phyloP scores from a whole-genome alignment of 129 eudicot genomes.

The Tanacetum coccineum region DNA sequence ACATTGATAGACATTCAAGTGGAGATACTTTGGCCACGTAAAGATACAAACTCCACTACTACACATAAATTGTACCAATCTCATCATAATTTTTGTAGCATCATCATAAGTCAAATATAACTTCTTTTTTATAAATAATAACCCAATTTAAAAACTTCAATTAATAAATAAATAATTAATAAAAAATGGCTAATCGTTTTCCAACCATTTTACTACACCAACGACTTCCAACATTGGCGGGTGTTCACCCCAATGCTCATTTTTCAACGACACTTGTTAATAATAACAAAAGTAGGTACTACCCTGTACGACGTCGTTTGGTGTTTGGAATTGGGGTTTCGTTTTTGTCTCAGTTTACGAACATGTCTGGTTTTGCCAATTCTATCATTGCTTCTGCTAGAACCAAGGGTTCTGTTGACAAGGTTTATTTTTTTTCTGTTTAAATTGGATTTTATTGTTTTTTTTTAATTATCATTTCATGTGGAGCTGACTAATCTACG shows the following conservation, averaged over 20 bases:
- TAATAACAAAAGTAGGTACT: slow-evolving; percentile 2
- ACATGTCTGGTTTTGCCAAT: slow-evolving; percentile 52
- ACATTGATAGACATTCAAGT: slow-evolving; percentile 3
- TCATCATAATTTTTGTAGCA: too few species aligned
- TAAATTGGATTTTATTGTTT: too few species aligned
- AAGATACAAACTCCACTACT: slow-evolving; percentile 19
- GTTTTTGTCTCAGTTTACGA: slow-evolving; percentile 53
- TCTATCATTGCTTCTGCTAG: slow-evolving; percentile 83
- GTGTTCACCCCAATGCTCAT: slow-evolving; percentile 36
- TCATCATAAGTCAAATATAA: too few species aligned
- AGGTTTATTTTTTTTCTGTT: slow-evolving; percentile 53
- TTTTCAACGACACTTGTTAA: slow-evolving; percentile 21
- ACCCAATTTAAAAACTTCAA: too few species aligned
- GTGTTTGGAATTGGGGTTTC: slow-evolving; percentile 74
- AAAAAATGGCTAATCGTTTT: slow-evolving; percentile 62
- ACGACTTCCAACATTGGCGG: slow-evolving; percentile 39
- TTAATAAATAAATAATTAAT: too few species aligned
- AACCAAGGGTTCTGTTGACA: slow-evolving; percentile 55
- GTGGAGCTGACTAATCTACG: too few species aligned
- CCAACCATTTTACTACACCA: slow-evolving; percentile 31
- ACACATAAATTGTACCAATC: slow-evolving; percentile 9
- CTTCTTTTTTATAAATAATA: too few species aligned
- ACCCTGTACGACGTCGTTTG: slow-evolving; percentile 39
- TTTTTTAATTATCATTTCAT: too few species aligned
- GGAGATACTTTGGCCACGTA: slow-evolving; percentile 31